phyloP scores from a whole-genome alignment of 129 eudicot species.

The Mikania micrantha region DNA sequence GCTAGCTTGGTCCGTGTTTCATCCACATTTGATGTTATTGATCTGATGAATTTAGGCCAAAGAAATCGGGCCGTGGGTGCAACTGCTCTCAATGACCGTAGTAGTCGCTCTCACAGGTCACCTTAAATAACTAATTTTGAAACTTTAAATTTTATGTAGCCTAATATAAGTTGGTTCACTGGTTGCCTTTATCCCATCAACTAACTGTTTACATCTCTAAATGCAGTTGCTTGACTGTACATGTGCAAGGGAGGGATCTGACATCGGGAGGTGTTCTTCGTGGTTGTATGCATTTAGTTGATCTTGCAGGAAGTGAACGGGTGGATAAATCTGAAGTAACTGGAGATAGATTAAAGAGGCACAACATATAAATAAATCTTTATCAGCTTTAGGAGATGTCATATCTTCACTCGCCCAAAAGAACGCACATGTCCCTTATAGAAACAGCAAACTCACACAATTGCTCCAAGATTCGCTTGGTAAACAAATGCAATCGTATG shows the following conservation, averaged over 20 bases:
- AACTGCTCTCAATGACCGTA: conserved; percentile 96
- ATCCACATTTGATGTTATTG: conserved; percentile 74
- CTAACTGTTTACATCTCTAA: conserved; percentile 1
- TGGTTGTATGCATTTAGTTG: conserved; percentile 98
- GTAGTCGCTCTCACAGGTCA: conserved; percentile 99
- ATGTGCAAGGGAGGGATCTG: conserved; percentile 91
- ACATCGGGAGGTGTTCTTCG: conserved; percentile 69
- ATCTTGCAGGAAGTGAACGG: conserved; percentile 96
- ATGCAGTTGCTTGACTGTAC: conserved; percentile 93
- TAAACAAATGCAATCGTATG: conserved; percentile 15
- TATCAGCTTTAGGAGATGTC: conserved; percentile 94
- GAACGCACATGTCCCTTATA: conserved; percentile 84
- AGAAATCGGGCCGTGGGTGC: conserved; percentile 87
- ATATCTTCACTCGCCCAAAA: conserved; percentile 90
- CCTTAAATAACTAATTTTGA: not conserved
- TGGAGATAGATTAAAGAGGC: conserved; percentile 95
- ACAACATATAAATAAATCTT: conserved; percentile 83
- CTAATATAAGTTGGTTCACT: not conserved
- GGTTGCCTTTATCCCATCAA: not conserved
- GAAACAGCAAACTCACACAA: conserved; percentile 95
- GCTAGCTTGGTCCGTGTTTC: conserved; percentile 81
- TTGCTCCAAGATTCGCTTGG: conserved; percentile 97
- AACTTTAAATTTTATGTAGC: not conserved
- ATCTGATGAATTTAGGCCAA: conserved; percentile 79
- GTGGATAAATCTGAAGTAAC: conserved; percentile 96